Evolutionary conservation across 805 yeast species (phyloP), one percentile per base, ranked within the genome.

Genomic region (Brettanomyces sp.): DNA sequence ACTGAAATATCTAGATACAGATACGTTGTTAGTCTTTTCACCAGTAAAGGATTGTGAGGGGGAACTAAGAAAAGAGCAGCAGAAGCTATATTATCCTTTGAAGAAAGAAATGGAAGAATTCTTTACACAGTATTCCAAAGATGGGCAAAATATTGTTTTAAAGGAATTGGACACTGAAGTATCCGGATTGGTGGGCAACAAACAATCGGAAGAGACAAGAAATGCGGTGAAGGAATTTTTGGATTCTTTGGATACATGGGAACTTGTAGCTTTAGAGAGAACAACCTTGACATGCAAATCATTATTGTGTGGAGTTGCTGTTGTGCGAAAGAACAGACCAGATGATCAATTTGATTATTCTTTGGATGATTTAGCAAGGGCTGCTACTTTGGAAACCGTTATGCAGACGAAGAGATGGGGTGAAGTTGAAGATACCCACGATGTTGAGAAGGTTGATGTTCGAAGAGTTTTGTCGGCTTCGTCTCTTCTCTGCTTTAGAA

Each of bases 381-480:
- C 84, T 47, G 89, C 89, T 8, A 81, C 84, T 47, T 69, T 93
- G 56, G 99, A 93, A 59, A 81, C 82, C 12, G 79, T 82, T 33
- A 77, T 77, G 64, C 99, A 93, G 66, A 85, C 95, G 34, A 80
- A 79, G 22, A 76, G 81, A 58, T 93, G 99, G 99, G 99, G 99
- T 32, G 97, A 91, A 64, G 98, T 91, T 23, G 98, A 93, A 66
- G 99, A 93, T 59, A 88, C 98, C 3, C 99, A 93, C 60, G 99
- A 93, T 62, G 97, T 93, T n/a, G 95, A 87, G 57, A 82, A 84
- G 63, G 95, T 82, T 36, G 97, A 93, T 55, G 73, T 95, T 56
- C 72, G 87, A 57, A 80, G 97, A 64, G 80, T 81, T 57, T 73
- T 93, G 41, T 80, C 91, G 34, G 76, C 88, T 52, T 90, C 95